Evolutionary conservation across 495 filamentous ascomycete species (phyloP), one percentile per base, ranked within the genome.

Genomic region (Penicillium atrosanguineum): DNA sequence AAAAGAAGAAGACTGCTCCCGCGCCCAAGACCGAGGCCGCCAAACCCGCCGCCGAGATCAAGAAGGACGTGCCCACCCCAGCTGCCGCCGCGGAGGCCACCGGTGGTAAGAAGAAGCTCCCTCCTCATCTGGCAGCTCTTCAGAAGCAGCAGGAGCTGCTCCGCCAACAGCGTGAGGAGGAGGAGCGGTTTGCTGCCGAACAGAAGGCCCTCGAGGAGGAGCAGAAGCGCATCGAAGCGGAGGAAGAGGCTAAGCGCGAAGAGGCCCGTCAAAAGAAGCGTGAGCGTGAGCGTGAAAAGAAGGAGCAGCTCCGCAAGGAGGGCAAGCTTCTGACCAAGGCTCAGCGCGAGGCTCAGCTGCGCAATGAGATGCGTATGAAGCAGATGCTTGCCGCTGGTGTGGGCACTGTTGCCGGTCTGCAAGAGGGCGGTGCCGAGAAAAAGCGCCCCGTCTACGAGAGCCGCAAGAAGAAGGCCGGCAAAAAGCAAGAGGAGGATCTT

Each of bases 241-340:
- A 95, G 70, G 91, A 95, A 69, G 81, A 78, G 65, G 85, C 79
- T 69, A 83, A 78, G 55, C 84, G 76, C 63, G 90, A 89, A 54
- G 90, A 92, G 63, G 80, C 80, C 26, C 87, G 85, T 60, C 84
- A 85, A 12, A 73, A 79, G 44, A 96, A 88, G 79, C 97, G 96
- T 78, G 90, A 95, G 67, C 95, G 88, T 71, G 95, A 99, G 68
- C 95, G 88, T 71, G 88, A 96, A 71, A 93, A 83, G 76, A 91
- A 95, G 56, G 95, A 99, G 62, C 89, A 96, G 71, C 82, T 96
- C 15, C 94, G 94, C 76, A 92, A 84, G 67, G 91, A 96, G 71
- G 95, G 95, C 62, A 97, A 95, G 67, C 91, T 91, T 61, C 77
- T 96, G 55, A 96, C 92, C 57, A 94, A 96, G 70, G 90, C 93